These are phyloP conservation scores for Arachis monticola DNA, from an alignment of 331 rosid genomes.

Conservation along the genomic window DNA sequence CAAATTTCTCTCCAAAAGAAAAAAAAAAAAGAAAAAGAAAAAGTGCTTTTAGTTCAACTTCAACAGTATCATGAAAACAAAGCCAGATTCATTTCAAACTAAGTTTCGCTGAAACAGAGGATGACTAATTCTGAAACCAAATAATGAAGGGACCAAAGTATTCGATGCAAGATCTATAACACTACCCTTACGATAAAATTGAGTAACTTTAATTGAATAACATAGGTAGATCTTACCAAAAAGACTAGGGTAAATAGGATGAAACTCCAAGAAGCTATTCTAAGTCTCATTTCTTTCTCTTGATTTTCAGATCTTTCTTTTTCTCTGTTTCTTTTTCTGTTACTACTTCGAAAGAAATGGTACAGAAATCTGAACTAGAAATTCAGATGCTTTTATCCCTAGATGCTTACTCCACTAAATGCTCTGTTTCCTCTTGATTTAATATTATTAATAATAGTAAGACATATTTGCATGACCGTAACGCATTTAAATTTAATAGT, in stretches of 20 bases:
- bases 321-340: not conserved
- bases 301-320: not conserved
- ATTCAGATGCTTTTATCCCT: not conserved
- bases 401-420: not conserved
- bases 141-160: not conserved
- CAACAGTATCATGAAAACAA: conserved; percentile 1
- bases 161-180: not conserved
- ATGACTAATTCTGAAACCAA: not conserved
- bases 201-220: not conserved
- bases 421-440: too few species aligned
- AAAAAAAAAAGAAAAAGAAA: not conserved
- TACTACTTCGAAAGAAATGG: not conserved
- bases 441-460: too few species aligned
- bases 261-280: conserved; percentile 43
- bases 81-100: conserved; percentile 7
- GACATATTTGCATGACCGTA: too few species aligned
- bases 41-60: not conserved
- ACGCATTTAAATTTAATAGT: too few species aligned
- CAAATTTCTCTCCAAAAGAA: not conserved
- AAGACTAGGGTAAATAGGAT: conserved; percentile 37
- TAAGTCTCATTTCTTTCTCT: conserved; percentile 33
- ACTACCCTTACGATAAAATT: not conserved
- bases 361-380: not conserved
- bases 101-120: not conserved
- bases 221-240: conserved; percentile 34